Evolutionary conservation across 2,329 filamentous ascomycete species (phyloP).

Genomic region (Nemania sp.): DNA sequence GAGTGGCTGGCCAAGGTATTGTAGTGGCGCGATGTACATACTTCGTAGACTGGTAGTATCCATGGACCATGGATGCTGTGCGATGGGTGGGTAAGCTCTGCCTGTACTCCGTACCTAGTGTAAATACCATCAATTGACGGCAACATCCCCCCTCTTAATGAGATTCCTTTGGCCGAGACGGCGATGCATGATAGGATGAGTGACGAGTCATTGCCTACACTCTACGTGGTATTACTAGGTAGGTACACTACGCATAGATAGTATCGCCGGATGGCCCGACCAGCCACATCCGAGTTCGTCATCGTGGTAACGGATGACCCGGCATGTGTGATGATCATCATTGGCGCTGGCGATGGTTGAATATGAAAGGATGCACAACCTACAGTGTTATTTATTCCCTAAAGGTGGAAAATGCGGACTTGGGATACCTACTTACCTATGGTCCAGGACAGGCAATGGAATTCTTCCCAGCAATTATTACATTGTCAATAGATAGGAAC

Average conservation of each 20-base stretch:
- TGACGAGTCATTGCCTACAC: slow-evolving; percentile 26
- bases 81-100: no score
- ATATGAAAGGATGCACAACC: background rate
- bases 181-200: slow-evolving; percentile 15
- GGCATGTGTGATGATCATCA: slow-evolving; percentile 16
- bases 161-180: slow-evolving; percentile 20
- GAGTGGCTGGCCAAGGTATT: no score
- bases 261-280: slow-evolving; percentile 14
- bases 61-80: no score
- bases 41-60: no score
- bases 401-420: no score
- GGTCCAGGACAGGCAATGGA: no score
- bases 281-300: slow-evolving; percentile 18
- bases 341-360: slow-evolving; percentile 6
- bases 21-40: no score
- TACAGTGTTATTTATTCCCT: background rate
- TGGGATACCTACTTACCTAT: no score
- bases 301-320: slow-evolving; percentile 20
- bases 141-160: slow-evolving; percentile 10
- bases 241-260: background rate
- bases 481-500: no score
- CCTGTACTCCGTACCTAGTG: no score
- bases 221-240: background rate
- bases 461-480: no score
- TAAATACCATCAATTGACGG: no score